Evolutionary conservation across 768 basidiomycete species (phyloP), one percentile per base, ranked within the genome.

Genomic region (Saitozyma podzolica): DNA sequence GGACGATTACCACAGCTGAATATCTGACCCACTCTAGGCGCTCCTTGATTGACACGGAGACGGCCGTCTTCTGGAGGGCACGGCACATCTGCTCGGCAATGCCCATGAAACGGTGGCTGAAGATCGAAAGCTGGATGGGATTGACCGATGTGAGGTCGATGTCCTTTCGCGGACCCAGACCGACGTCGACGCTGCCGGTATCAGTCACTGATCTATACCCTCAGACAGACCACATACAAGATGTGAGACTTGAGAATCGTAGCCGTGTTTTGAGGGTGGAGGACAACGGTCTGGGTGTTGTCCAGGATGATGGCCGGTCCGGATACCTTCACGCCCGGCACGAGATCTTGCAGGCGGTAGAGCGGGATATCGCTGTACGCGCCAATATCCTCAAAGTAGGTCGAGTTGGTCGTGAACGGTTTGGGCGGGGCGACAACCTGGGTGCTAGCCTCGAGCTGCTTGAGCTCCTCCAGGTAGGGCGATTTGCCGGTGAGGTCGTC

Each of bases 11-110:
- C 16, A 16, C 29, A 45, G 29, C 29, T 29, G 29, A 29, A 5
- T 29, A 29, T 29, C 5, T 29, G 45, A 49, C 56, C 48, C 29
- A 58, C 56, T 97, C 94, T 42, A 96, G 85, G 6, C 94, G 85
- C 79, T 96, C 95, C 80, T 95, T 95, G 84, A 95, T 96, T 74
- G 96, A 95, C 13, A 92, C 92, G 74, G 89, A 88, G 73, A 94
- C 94, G 13, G 92, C 87, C 0, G 92, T 94, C 78, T 95, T 67
- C 53, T 68, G 66, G 4, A 68, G 43, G 7, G 59, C 60, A 29
- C 66, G 40, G 51, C 43, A 29, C 29, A 29, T 29, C 29, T 29
- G 29, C 29, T 29, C 29, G 29, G 29, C 29, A 5, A 29, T 29
- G 2, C 29, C 29, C 29, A 29, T 29, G 29, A 29, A 29, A 29